phyloP scores from a whole-genome alignment of 2,329 filamentous ascomycete species.

The Fusarium sacchari region DNA sequence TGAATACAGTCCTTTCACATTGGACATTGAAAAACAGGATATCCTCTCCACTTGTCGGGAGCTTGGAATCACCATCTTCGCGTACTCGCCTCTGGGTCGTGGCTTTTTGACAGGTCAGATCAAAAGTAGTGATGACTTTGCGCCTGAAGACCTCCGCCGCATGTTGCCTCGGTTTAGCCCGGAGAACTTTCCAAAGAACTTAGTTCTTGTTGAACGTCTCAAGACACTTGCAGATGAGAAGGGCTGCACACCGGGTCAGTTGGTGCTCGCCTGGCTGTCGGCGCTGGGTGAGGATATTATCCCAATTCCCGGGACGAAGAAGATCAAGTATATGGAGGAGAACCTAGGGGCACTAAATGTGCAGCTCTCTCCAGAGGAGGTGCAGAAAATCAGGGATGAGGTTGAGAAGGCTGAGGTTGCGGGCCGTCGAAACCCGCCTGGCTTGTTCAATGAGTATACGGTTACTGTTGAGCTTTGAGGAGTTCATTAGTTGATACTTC shows the following conservation, averaged over 20 bases:
- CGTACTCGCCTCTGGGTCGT: not conserved
- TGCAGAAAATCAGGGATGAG: not conserved
- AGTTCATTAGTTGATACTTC: not conserved
- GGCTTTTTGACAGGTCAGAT: not conserved
- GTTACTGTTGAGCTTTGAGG: not conserved
- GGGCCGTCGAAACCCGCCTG: not conserved
- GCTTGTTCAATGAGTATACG: not conserved
- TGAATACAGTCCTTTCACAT: not conserved
- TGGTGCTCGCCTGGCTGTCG: not conserved
- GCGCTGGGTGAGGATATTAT: not conserved
- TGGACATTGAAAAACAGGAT: not conserved
- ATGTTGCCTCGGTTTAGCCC: not conserved
- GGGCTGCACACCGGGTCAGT: not conserved
- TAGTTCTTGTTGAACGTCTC: accelerated
- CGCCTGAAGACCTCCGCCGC: not conserved
- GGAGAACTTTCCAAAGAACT: not conserved
- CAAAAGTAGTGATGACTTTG: not conserved
- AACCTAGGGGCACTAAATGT: not conserved
- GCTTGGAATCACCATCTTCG: not conserved
- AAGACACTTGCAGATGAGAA: not conserved
- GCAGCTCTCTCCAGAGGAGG: not conserved
- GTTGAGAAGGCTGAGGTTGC: not conserved
- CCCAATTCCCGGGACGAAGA: not conserved
- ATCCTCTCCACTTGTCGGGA: not conserved
- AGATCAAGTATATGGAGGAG: not conserved